Base-by-base conservation (phyloP, 768 basidiomycete species). In the Dendrothele bispora region DNA sequence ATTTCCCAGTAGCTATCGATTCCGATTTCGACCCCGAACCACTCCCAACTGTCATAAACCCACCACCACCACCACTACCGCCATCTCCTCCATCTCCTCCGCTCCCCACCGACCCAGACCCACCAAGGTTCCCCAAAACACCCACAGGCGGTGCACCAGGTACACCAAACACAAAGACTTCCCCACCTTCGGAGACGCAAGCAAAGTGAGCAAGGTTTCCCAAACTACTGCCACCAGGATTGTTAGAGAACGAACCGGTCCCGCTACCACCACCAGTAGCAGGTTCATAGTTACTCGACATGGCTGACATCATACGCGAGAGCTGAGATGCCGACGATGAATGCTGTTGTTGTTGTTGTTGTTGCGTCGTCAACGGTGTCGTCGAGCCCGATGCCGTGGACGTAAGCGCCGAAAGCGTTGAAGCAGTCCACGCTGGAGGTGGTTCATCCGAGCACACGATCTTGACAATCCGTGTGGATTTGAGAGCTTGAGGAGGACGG, bases 141-240 rank as follows among this genome's bases (percentile, higher is more conserved):
- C 46, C 46, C 8, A 47, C 27, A 39, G 46, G 46, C n/a, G 46
- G 46, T 3, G 63, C 60, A 25, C 63, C 57, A 0, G 73, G 72
- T 1, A 80, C 64, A 3, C 75, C 69, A 59, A 95, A 97, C 0
- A 85, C 88, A 62, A 91, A 98, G 2, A 98, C 80, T 62, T 98
- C 95, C n/a, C 95, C 95, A 27, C 46, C 37, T 18, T 47, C 46
- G 7, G 46, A 47, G 29, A 47, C 46, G 32, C 46, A 47, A 5
- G 38, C 46, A 39, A 47, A 47, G 15, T 39, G 35, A 21, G 39
- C 39, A 11, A 39, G 28, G 25, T 47, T 47, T 21, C 29, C 20
- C n/a, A 26, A 15, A 10, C 21, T 4, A 22, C n/a, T 47, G 4
- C 17, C 18, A n/a, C n/a, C n/a, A n/a, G n/a, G n/a, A n/a, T n/a